Evolutionary conservation across 495 filamentous ascomycete genomes (phyloP), one percentile per base, ranked within the genome.

Genomic region (Trichoderma erinaceum): DNA sequence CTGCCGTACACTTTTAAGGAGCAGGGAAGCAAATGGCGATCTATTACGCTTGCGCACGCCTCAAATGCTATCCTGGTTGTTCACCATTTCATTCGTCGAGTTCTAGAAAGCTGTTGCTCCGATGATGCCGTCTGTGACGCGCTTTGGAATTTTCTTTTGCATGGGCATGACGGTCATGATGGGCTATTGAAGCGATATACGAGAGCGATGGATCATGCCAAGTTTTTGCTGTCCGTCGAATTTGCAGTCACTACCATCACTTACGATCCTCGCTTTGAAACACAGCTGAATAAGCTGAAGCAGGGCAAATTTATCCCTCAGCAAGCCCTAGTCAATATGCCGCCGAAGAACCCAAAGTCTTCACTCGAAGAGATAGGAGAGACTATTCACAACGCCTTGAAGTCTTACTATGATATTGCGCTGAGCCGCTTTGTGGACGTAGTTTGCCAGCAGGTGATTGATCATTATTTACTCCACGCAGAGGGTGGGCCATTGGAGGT

Each of bases 321-420:
- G n/a, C n/a, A n/a, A n/a, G n/a, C n/a, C n/a, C n/a, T n/a, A n/a
- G n/a, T n/a, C n/a, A n/a, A n/a, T n/a, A n/a, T n/a, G n/a, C n/a
- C n/a, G 29, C 32, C 27, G 7, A 23, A 23, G 21, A 4, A 10
- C 1, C 16, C 52, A 58, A 82, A 81, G 72, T 78, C 73, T 68
- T 89, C 87, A 67, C 66, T 68, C 0, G 74, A 83, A 0, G 76
- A 84, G n/a, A 76, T 77, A 3, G 70, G 80, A 10, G 75, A 82
- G 61, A 80, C 86, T 0, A 79, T 90, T 8, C 85, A 89, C 63
- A 84, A 89, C 68, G 81, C 83, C 18, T 73, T 89, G 1, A 66
- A 81, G 61, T 75, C 81, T 2, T 90, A 90, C 72, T 89, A 90
- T 76, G 83, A 84, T 56, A 84, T 89, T 0, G 80, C 85, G 0